A percentile compares a stretch with the other conserved stretches of the same genome.
Evolutionary conservation across 1,284 basidiomycete species (phyloP).

Genomic region (Ceratobasidium sp.): DNA sequence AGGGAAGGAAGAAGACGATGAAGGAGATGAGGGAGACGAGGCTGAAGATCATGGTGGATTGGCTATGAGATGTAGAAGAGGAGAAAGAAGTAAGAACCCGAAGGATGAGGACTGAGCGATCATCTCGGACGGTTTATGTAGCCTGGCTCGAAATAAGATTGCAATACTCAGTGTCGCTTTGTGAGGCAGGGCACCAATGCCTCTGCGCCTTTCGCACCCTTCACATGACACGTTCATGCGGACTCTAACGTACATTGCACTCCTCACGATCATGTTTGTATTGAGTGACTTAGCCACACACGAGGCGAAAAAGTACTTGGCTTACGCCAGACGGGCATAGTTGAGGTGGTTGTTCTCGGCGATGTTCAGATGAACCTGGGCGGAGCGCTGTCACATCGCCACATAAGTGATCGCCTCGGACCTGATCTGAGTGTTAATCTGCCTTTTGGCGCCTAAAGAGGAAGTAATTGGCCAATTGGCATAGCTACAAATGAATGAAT

Average conservation of each 20-base stretch:
- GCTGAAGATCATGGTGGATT: slow-evolving; percentile 15
- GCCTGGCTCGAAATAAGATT: background rate
- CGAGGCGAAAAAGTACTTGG: background rate
- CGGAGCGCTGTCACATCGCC: background rate
- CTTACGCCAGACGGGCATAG: background rate
- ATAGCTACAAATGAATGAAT: too few species aligned
- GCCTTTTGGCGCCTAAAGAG: too few species aligned
- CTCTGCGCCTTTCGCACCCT: background rate
- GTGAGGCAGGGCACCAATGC: background rate
- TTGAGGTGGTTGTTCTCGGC: background rate
- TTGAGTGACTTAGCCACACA: too few species aligned
- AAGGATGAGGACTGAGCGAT: background rate
- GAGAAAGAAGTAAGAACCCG: background rate
- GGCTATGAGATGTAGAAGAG: background rate
- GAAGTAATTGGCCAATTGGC: too few species aligned
- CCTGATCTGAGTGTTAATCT: too few species aligned
- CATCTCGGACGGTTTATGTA: background rate
- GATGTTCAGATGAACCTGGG: background rate
- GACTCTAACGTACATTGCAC: background rate
- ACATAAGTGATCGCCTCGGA: too few species aligned
- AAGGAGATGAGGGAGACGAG: background rate
- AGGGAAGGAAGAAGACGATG: background rate
- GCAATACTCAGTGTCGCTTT: background rate
- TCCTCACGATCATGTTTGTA: too few species aligned
- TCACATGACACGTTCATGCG: background rate